Evolutionary conservation across 805 yeast genomes (phyloP).

Genomic region (Ogataea thermomethanolica): DNA sequence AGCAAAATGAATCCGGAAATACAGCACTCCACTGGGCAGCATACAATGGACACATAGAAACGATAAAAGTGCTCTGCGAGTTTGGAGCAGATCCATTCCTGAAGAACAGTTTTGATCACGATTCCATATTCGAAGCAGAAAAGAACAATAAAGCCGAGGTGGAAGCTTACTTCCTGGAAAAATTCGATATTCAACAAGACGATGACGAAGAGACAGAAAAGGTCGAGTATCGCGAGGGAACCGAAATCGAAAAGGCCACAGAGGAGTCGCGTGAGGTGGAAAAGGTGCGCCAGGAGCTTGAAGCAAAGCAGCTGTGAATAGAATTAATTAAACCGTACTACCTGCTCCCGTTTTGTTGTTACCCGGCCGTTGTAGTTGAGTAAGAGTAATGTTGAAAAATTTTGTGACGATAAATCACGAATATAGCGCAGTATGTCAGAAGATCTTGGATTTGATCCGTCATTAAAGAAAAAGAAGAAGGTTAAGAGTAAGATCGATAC

Average conservation of each 20-base stretch:
- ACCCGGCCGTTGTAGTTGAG: slow-evolving; percentile 7
- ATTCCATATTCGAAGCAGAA: slow-evolving; percentile 87
- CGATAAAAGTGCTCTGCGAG: slow-evolving; percentile 69
- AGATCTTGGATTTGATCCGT: slow-evolving; percentile 69
- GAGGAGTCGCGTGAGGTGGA: slow-evolving; percentile 44
- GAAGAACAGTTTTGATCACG: slow-evolving; percentile 74
- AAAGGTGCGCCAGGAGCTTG: slow-evolving; percentile 28
- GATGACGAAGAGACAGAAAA: slow-evolving; percentile 29
- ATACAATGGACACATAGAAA: slow-evolving; percentile 73
- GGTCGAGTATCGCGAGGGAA: slow-evolving; percentile 45
- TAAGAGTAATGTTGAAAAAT: slow-evolving; percentile 9
- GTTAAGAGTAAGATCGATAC: slow-evolving; percentile 35
- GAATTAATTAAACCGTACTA: not conserved
- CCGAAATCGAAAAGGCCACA: slow-evolving; percentile 47
- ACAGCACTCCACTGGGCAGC: slow-evolving; percentile 98
- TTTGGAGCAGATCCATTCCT: slow-evolving; percentile 78
- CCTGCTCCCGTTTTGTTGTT: slow-evolving; percentile 9
- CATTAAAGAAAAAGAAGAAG: slow-evolving; percentile 79
- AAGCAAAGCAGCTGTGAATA: slow-evolving; percentile 12
- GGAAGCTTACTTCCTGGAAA: slow-evolving; percentile 71
- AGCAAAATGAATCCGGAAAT: slow-evolving; percentile 77
- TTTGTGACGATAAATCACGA: slow-evolving; percentile 9
- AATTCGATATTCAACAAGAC: slow-evolving; percentile 66
- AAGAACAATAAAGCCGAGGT: slow-evolving; percentile 69
- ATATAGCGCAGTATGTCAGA: slow-evolving; percentile 23